Conservation (phyloP, 176 grass and related monocot species). For the Rhynchospora breviuscula region DNA sequence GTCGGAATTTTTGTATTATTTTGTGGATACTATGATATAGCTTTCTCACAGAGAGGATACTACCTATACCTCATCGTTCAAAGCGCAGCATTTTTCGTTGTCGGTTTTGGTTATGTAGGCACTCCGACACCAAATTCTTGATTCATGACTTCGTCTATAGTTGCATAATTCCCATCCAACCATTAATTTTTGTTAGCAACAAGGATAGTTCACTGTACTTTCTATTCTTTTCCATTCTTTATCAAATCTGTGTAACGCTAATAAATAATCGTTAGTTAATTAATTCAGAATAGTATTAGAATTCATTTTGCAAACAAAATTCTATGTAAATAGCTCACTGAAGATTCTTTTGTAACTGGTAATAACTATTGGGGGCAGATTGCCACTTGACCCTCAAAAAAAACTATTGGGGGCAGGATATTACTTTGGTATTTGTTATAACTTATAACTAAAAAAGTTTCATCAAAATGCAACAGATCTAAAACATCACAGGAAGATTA, state of each 20-base stretch:
- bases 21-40: slow-evolving; percentile 61
- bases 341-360: not conserved
- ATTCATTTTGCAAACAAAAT: not conserved
- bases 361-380: no score
- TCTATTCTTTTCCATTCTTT: slow-evolving; percentile 3
- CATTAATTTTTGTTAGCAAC: not conserved
- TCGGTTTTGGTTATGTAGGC: slow-evolving; percentile 65
- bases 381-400: no score
- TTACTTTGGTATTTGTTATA: not conserved
- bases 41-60: slow-evolving; percentile 62
- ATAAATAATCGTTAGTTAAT: not conserved
- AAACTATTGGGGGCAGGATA: no score
- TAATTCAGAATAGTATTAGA: not conserved
- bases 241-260: not conserved
- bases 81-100: slow-evolving; percentile 58
- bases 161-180: not conserved
- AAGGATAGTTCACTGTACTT: not conserved
- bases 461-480: not conserved
- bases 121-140: slow-evolving; percentile 36
- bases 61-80: slow-evolving; percentile 74
- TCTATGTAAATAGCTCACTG: not conserved
- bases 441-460: not conserved
- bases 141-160: slow-evolving; percentile 15
- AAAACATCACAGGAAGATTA: not conserved
- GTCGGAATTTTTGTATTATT: slow-evolving; percentile 54